A percentile compares a stretch with the other conserved stretches of the same genome.
These are phyloP conservation scores for Ampelocalamus luodianensis DNA, from an alignment of 176 grass and related monocot species.

Conservation along the genomic window DNA sequence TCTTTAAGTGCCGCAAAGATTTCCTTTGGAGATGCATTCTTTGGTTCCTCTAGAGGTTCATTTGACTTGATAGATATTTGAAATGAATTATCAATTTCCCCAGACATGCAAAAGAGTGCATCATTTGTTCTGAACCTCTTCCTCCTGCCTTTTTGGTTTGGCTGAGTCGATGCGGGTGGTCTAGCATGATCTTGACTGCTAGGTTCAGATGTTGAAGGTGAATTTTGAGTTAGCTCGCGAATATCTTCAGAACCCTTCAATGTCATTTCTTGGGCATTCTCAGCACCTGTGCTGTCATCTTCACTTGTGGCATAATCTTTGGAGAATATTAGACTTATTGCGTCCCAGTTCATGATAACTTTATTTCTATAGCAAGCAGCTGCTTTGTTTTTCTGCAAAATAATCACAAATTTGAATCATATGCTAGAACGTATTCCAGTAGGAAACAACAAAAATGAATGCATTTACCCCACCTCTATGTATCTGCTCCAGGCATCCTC, in stretches of 20 bases:
- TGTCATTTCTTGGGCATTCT: slow-evolving; percentile 33
- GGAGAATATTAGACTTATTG: slow-evolving; percentile 44
- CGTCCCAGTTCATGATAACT: slow-evolving; percentile 35
- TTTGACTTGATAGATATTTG: slow-evolving; percentile 41
- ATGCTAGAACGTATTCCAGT: neutral
- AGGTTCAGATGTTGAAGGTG: slow-evolving; percentile 43
- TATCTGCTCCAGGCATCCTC: slow-evolving; percentile 37
- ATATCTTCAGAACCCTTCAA: slow-evolving; percentile 10
- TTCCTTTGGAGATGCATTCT: slow-evolving; percentile 29
- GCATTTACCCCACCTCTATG: slow-evolving; percentile 20
- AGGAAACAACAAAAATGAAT: neutral
- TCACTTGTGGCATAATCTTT: slow-evolving; percentile 39
- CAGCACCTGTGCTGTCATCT: slow-evolving; percentile 39
- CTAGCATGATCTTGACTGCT: slow-evolving; percentile 26
- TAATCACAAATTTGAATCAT: slow-evolving; percentile 21
- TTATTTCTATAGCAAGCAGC: slow-evolving; percentile 39
- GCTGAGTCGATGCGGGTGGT: neutral
- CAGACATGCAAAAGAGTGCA: slow-evolving; percentile 49
- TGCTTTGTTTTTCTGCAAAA: slow-evolving; percentile 44
- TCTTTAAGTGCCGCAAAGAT: slow-evolving; percentile 40
- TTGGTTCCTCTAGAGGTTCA: slow-evolving; percentile 28
- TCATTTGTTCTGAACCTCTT: slow-evolving; percentile 35
- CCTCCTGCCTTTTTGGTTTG: slow-evolving; percentile 5
- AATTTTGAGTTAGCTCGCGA: neutral
- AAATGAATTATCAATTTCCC: slow-evolving; percentile 42